phyloP scores from a whole-genome alignment of 805 yeast genomes.

The Grigorovia jiainica region DNA sequence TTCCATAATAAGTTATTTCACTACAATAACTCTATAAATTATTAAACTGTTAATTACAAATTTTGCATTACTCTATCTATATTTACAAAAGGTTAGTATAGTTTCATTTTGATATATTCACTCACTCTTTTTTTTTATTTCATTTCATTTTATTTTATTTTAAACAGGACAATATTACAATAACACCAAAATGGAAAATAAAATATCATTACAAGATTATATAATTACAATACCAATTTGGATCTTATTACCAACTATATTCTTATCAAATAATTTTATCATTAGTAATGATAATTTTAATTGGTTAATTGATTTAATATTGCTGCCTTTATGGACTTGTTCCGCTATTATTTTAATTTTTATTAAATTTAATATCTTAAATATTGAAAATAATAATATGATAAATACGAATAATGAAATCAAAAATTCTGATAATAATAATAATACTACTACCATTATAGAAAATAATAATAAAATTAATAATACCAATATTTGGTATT shows the following conservation, averaged over 20 bases:
- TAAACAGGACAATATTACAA: neutral
- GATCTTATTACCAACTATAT: constrained; percentile 26
- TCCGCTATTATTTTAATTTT: neutral
- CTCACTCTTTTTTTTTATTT: no score
- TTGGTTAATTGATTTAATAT: neutral
- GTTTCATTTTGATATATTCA: no score
- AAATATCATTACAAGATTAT: constrained; percentile 9
- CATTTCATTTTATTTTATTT: no score
- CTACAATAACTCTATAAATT: no score
- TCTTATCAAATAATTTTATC: constrained; percentile 22
- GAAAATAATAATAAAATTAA: no score
- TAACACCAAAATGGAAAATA: neutral
- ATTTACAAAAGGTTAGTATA: no score
- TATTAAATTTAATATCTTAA: neutral
- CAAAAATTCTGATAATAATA: neutral
- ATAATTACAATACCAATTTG: constrained; percentile 24
- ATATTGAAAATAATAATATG: neutral
- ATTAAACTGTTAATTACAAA: no score
- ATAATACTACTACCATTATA: neutral
- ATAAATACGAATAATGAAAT: neutral
- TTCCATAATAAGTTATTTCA: no score
- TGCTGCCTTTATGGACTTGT: constrained; percentile 2
- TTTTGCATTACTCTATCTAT: no score
- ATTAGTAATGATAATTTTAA: constrained; percentile 4
- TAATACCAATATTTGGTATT: neutral